Evolutionary conservation across 129 eudicot genomes (phyloP).

Genomic region (Ambrosia trifida): DNA sequence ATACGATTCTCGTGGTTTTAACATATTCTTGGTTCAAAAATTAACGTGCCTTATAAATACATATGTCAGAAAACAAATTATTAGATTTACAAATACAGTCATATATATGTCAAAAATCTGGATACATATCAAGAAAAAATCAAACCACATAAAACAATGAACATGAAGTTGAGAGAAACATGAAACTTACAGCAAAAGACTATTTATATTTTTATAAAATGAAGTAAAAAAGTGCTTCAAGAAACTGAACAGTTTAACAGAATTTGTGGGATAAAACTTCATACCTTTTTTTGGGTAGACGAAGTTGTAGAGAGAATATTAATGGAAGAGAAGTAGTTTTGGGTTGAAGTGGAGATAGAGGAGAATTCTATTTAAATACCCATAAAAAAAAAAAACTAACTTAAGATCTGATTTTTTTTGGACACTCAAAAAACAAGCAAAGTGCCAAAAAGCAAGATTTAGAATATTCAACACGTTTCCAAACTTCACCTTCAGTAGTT

Average conservation of each 20-base stretch:
- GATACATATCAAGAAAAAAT: constrained; percentile 20
- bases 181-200: neutral
- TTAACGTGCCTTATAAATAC: too few species aligned
- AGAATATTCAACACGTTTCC: constrained; percentile 50
- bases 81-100: neutral
- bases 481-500: constrained; percentile 50
- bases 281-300: constrained; percentile 24
- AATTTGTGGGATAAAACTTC: constrained; percentile 17
- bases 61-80: neutral
- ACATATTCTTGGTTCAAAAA: neutral
- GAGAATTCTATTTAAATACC: constrained; percentile 39
- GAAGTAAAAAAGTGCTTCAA: neutral
- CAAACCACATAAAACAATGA: constrained; percentile 8
- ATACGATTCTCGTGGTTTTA: too few species aligned
- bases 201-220: neutral
- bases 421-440: constrained; percentile 56
- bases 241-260: neutral
- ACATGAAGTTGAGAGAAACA: constrained; percentile 9
- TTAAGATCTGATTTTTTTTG: constrained; percentile 29
- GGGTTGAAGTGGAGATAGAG: constrained; percentile 23
- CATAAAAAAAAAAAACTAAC: constrained; percentile 11
- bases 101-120: neutral
- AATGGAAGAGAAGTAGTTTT: constrained; percentile 25
- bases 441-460: constrained; percentile 51
- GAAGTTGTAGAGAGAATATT: constrained; percentile 25